A percentile compares a stretch with the other conserved stretches of the same genome.
phyloP scores from a whole-genome alignment of 225 moss, liverwort and hornwort genomes.

The Bryoerythrophyllum caledonicum region DNA sequence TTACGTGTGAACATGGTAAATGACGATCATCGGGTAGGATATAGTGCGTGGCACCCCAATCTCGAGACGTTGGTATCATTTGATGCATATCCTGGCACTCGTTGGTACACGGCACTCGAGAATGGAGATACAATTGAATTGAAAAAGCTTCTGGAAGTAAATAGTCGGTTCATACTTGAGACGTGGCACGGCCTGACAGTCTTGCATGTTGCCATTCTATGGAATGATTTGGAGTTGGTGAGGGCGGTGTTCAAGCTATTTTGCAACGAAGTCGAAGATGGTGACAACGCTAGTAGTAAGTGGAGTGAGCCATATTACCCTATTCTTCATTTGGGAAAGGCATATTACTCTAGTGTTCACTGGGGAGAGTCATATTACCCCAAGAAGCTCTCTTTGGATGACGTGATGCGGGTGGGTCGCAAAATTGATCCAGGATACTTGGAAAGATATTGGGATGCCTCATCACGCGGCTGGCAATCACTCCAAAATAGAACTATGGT shows the following conservation, averaged over 20 bases:
- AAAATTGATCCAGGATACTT: not conserved
- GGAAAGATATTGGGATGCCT: too few species aligned
- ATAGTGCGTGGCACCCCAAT: too few species aligned
- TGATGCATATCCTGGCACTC: not conserved
- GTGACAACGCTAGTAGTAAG: too few species aligned
- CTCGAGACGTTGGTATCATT: accelerated
- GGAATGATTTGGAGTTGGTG: not conserved
- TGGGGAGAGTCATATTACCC: not conserved
- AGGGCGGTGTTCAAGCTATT: not conserved
- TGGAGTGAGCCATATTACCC: too few species aligned
- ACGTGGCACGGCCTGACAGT: not conserved
- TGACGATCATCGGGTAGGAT: not conserved
- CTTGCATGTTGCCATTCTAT: not conserved
- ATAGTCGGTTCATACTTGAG: not conserved
- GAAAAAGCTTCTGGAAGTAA: not conserved
- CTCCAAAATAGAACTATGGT: too few species aligned
- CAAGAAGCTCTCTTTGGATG: not conserved
- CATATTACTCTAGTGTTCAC: too few species aligned
- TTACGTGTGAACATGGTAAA: not conserved
- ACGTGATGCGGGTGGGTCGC: not conserved
- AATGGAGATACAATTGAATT: not conserved
- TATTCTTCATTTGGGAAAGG: too few species aligned
- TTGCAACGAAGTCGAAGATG: accelerated
- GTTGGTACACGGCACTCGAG: not conserved
- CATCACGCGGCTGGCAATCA: too few species aligned